Base-by-base conservation (phyloP, 345 rosid species). In the Lepidium didymum region DNA sequence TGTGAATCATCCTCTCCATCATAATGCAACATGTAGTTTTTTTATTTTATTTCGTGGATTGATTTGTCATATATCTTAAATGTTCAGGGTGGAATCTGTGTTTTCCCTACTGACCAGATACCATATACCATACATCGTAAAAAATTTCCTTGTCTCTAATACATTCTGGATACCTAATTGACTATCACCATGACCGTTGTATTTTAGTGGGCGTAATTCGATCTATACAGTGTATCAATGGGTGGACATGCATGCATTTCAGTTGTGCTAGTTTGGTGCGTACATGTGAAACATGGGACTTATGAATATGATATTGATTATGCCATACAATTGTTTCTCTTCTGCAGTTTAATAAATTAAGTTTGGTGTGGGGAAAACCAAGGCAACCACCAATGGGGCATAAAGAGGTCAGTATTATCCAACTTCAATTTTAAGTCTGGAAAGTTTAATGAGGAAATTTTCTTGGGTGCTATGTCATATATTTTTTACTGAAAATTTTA, bases 321-420 rank as follows among this genome's bases (percentile, higher is more conserved):
- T 58, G 27, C 19, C 18, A 31, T 64, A 66, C 33, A 51, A 43
- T 36, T 51, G 40, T 38, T 62, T 33, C 62, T 69, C 36, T 76
- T 69, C 76, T 76, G 84, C 93, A 94, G 99, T 74, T 87, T 57
- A 87, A 87, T 77, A 85, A 94, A 65, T 50, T 82, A 29, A 69
- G 91, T 34, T 82, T 95, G 70, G 87, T 85, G 21, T 95, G 96
- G 97, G 97, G 99, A 57, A 86, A 91, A 76, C 92, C 96, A 46
- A 79, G 99, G 77, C 96, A 86, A 62, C 75, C 87, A 34, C 90
- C 92, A 16, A 79, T 91, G 76, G 85, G 87, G 10, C 66, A 44
- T 40, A 81, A 82, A 75, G 96, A 89, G 95, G 99, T 94, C 74
- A 75, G 74, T 34, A 25, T 7, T 56, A 54, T 47, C 0, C 4